Base-by-base conservation (phyloP, 2,329 filamentous ascomycete genomes). In the Cadophora sp. region DNA sequence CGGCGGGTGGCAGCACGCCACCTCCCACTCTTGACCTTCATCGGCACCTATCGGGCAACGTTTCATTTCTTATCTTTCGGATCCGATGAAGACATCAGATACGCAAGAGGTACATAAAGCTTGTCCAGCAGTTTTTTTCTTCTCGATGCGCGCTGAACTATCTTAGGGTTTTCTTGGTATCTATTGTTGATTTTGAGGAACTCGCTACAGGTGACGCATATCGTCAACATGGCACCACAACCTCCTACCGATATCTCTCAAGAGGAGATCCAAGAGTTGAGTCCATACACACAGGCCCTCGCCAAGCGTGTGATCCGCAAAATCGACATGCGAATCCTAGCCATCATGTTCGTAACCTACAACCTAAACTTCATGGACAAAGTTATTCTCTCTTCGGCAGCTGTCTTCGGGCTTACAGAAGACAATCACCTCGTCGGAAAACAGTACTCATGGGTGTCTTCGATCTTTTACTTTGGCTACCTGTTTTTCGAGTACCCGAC, bases 341-440 rank as follows among this genome's bases (percentile, higher is more conserved):
- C 86, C 0, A 77, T 89, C 11, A 77, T 89, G 34, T 88, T 88
- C 68, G 71, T 84, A 48, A 87, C 84, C 0, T 89, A 88, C 83
- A 84, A 79, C 75, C 87, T 74, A 85, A 87, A 75, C 87, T 88
- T 70, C 86, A 73, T 76, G 67, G 74, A 75, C 55, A 75, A 75
- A 62, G 68, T 68, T 2, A 73, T 74, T 26, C 60, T 75, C 72
- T 83, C 83, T 72, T 80, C 80, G 71, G 83, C 83, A 9, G 81
- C 80, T 31, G 81, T 81, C 0, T 86, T 86, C 82, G 83, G 83
- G 1, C 73, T 87, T 11, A 77, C 76, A 14, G 74, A 79, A 29
- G 82, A 84, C 64, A 78, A 84, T 22, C 75, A 81, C 1, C 77
- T 86, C 64, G 74, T 74, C 0, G 81, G 81, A 0, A 82, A 84